A percentile compares a stretch with the other conserved stretches of the same genome.
phyloP scores from a whole-genome alignment of 768 basidiomycete genomes.

The Auricularia heimuer region DNA sequence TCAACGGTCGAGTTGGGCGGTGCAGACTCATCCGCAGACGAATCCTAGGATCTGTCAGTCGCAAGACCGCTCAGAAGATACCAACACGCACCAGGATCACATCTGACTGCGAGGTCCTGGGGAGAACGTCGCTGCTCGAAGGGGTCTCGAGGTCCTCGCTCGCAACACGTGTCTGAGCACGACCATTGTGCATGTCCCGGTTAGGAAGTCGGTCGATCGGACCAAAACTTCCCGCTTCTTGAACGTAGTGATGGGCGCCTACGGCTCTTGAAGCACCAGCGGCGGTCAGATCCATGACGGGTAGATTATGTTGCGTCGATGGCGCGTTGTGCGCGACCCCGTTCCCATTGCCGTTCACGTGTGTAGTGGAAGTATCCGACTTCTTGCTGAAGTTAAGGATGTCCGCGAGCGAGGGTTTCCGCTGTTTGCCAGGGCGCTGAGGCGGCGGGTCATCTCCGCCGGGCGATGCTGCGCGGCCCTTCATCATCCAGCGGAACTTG shows the following conservation, averaged over 20 bases:
- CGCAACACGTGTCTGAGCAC: not conserved
- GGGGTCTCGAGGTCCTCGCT: not conserved
- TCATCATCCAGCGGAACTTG: constrained; percentile 2
- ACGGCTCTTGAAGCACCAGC: not conserved
- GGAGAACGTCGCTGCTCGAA: constrained; percentile 1
- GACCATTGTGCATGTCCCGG: constrained; percentile 3
- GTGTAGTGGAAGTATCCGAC: not conserved
- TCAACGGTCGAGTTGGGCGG: not conserved
- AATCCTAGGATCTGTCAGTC: not conserved
- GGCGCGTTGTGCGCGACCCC: not conserved
- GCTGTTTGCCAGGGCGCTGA: not conserved
- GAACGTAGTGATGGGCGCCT: not conserved
- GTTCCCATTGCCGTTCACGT: not conserved
- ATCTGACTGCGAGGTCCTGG: constrained; percentile 1
- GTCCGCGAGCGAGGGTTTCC: constrained; percentile 60
- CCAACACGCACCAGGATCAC: not conserved
- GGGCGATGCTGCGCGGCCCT: not conserved
- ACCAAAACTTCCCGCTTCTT: not conserved
- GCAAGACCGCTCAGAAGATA: not conserved
- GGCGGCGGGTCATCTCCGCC: not conserved
- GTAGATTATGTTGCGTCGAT: not conserved
- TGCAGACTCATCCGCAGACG: not conserved
- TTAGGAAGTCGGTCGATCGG: not conserved
- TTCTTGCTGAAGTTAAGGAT: constrained; percentile 27
- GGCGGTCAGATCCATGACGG: constrained; percentile 2